Conservation (phyloP, 805 yeast genomes). For the Saturnispora diversa region DNA sequence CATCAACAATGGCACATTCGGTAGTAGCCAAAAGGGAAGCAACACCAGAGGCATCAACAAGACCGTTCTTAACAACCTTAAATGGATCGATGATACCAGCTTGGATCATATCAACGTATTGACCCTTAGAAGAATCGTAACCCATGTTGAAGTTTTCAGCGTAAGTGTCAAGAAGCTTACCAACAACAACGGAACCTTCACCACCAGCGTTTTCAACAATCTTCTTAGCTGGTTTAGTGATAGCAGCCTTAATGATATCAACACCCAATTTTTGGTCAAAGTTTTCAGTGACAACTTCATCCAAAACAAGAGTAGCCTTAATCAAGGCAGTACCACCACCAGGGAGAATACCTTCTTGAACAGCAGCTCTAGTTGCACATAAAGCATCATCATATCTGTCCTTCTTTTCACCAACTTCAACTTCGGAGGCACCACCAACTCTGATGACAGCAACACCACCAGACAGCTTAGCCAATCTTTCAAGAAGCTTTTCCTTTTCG, state of each 20-base stretch:
- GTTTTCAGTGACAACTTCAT: conserved; percentile 65
- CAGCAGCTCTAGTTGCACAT: conserved; percentile 98
- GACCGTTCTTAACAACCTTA: conserved; percentile 93
- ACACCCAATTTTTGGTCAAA: conserved; percentile 97
- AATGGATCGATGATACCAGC: conserved; percentile 98
- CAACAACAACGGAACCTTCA: conserved; percentile 95
- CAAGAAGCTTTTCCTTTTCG: conserved; percentile 95
- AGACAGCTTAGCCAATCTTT: conserved; percentile 91
- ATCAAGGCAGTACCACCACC: conserved; percentile 99
- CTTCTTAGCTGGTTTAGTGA: conserved; percentile 90
- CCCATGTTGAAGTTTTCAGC: conserved; percentile 79
- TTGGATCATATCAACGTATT: conserved; percentile 90
- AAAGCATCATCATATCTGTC: conserved; percentile 98
- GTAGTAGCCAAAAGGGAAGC: conserved; percentile 96
- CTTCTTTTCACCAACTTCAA: conserved; percentile 99
- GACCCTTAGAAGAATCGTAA: conserved; percentile 87
- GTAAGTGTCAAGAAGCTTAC: conserved; percentile 59
- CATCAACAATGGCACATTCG: conserved; percentile 96
- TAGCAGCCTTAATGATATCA: conserved; percentile 84
- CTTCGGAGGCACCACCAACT: conserved; percentile 96
- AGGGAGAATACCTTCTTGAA: conserved; percentile 96
- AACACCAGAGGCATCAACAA: conserved; percentile 95
- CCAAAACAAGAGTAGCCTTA: conserved; percentile 79
- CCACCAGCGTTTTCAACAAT: conserved; percentile 96
- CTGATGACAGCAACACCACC: conserved; percentile 98